A percentile compares a stretch with the other conserved stretches of the same genome.
These are phyloP conservation scores for Lasiodiplodia gonubiensis DNA, from an alignment of 2,329 filamentous ascomycete genomes.

Conservation along the genomic window DNA sequence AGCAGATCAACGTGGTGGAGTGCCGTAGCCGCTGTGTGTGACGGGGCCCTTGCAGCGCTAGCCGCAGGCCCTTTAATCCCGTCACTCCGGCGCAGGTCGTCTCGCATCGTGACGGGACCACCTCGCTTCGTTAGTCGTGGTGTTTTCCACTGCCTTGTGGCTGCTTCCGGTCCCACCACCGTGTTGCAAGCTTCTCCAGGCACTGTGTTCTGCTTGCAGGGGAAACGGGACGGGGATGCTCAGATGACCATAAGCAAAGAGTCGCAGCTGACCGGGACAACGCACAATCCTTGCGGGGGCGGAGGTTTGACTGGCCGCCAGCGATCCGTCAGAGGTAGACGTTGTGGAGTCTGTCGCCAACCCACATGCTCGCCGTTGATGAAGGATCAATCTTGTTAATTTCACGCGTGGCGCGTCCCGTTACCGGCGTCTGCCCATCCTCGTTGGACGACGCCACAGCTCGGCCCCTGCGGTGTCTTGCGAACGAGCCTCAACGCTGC, in stretches of 20 bases:
- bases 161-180: not conserved
- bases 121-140: constrained; percentile 3
- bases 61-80: constrained; percentile 1
- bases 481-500: not conserved
- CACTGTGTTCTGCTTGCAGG: not conserved
- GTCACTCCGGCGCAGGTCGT: not conserved
- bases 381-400: constrained; percentile 17
- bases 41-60: constrained; percentile 7
- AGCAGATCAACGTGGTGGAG: constrained; percentile 23
- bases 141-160: not conserved
- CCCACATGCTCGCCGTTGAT: constrained; percentile 7
- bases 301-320: constrained; percentile 5
- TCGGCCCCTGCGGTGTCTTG: constrained; percentile 16
- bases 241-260: constrained; percentile 11
- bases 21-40: constrained; percentile 5
- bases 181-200: no score
- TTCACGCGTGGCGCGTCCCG: constrained; percentile 12
- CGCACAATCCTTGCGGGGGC: constrained; percentile 4
- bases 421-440: not conserved
- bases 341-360: constrained; percentile 2
- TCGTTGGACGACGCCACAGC: not conserved
- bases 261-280: constrained; percentile 18
- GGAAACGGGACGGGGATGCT: not conserved
- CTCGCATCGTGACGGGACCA: not conserved
- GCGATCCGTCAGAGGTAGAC: not conserved